Conservation (phyloP, 306 rosid genomes). For the Cucurbita pepo region DNA sequence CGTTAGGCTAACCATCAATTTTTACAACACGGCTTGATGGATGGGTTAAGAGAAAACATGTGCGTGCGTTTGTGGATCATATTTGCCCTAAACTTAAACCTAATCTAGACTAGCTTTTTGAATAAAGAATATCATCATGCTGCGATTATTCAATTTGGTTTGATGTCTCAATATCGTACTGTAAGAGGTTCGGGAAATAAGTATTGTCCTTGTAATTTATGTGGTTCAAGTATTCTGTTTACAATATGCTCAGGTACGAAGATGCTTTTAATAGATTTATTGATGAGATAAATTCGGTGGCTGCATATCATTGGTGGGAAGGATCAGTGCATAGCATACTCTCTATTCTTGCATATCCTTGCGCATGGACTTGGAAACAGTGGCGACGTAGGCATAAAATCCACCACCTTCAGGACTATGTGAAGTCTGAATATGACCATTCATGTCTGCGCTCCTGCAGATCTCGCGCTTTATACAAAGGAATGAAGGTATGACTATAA, state of each 20-base stretch:
- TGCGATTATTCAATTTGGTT: background rate
- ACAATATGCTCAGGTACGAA: slow-evolving; percentile 49
- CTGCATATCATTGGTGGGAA: slow-evolving; percentile 99
- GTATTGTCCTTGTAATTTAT: background rate
- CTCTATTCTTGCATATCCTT: slow-evolving; percentile 84
- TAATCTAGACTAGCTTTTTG: background rate
- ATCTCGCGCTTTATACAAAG: slow-evolving; percentile 95
- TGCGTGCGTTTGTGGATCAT: background rate
- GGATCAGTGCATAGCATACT: slow-evolving; percentile 95
- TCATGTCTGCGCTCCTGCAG: slow-evolving; percentile 93
- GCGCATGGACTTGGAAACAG: slow-evolving; percentile 99
- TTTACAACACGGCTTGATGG: background rate
- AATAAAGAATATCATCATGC: background rate
- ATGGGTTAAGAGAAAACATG: background rate
- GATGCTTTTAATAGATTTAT: slow-evolving; percentile 95
- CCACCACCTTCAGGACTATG: slow-evolving; percentile 85
- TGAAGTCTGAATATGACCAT: slow-evolving; percentile 90
- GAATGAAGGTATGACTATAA: slow-evolving; percentile 70
- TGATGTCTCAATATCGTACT: background rate
- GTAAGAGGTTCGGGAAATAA: background rate
- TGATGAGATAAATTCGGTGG: slow-evolving; percentile 82
- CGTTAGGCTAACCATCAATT: background rate
- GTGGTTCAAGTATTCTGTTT: no score
- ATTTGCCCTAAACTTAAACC: background rate
- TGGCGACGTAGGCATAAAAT: slow-evolving; percentile 82